Evolutionary conservation across 2,329 filamentous ascomycete genomes (phyloP), one percentile per base, ranked within the genome.

Genomic region (Thielaviopsis musarum): DNA sequence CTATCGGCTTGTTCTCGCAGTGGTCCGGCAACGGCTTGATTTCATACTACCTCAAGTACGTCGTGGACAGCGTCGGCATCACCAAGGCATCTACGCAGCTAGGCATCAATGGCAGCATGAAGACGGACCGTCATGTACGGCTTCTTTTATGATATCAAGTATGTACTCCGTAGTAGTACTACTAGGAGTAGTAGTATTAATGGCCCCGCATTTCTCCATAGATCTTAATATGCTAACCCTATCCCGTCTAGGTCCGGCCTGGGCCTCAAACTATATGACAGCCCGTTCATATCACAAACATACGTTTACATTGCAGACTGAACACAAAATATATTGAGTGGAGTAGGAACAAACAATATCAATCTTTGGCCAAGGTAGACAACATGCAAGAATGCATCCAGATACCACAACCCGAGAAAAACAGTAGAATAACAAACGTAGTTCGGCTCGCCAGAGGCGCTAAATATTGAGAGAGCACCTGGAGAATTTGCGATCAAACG

Each of bases 41-140:
- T 19, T 69, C 66, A 0, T 74, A 73, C 64, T 74, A 73, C 58
- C 66, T 74, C 41, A 64, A 64, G 49, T 64, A 68, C 21, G 67
- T 74, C 19, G 66, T 74, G 13, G 64, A 70, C 49, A 61, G 62
- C 21, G 68, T 72, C 24, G 70, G 71, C 15, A 70, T 73, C 62
- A 71, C 67, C 0, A 65, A 70, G 17, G 63, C 69, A 6, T 65
- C 68, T 34, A 67, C 67, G 1, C 72, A 75, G 65, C 69, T 69
- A 22, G 63, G 70, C 38, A 74, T 75, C 65, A 75, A 74, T 61
- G 72, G 70, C 6, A 38, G 58, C 19, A 57, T 62, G 54, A 56
- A 56, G 54, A 38, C 54, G 5, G 21, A 64, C 72, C 4, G 70
- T 71, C 49, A 64, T 70, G 21, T 71, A 67, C 61, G 68, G 67